Conservation (phyloP, 176 grass and related monocot genomes). For the Carex pumila region DNA sequence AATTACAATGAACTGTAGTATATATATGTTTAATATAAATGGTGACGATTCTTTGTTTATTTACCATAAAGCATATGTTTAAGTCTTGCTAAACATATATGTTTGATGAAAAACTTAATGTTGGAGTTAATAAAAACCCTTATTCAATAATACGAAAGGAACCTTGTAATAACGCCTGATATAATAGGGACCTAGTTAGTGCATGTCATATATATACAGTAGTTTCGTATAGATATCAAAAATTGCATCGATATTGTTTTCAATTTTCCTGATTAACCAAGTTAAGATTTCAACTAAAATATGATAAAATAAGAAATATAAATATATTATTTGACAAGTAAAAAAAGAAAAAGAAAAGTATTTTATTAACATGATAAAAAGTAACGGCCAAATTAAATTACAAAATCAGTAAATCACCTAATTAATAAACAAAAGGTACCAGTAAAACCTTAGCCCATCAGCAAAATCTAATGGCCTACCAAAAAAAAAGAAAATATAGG, state of each 20-base stretch:
- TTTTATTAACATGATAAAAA: not conserved
- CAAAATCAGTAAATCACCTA: not conserved
- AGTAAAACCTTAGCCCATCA: not conserved
- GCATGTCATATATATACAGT: too few species aligned
- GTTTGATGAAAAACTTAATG: too few species aligned
- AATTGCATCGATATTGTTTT: not conserved
- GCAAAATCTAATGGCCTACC: conserved; percentile 7
- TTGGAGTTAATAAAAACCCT: too few species aligned
- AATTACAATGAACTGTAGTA: too few species aligned
- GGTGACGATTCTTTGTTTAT: too few species aligned
- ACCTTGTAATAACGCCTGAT: too few species aligned
- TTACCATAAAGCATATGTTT: too few species aligned
- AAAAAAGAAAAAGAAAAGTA: not conserved
- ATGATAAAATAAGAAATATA: not conserved
- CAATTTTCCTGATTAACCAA: not conserved
- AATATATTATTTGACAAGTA: not conserved
- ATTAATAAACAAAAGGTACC: not conserved
- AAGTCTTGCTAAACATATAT: too few species aligned
- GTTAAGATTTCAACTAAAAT: not conserved
- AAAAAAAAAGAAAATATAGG: not conserved
- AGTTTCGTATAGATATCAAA: not conserved
- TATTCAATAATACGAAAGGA: too few species aligned
- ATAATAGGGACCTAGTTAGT: too few species aligned
- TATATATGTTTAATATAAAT: too few species aligned
- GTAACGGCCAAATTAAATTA: not conserved